phyloP scores from a whole-genome alignment of 495 filamentous ascomycete genomes.

The Penicillium roqueforti region DNA sequence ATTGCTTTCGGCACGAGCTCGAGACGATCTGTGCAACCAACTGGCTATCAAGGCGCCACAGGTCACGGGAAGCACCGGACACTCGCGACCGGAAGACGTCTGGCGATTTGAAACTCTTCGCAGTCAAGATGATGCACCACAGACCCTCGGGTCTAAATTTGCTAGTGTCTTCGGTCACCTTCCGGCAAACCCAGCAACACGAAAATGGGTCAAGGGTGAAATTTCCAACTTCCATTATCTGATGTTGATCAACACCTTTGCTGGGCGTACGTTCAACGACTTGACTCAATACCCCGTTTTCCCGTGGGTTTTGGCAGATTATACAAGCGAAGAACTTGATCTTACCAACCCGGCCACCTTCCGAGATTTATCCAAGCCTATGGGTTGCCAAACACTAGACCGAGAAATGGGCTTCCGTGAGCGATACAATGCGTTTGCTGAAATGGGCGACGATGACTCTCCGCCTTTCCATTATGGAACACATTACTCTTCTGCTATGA shows the following conservation, averaged over 20 bases:
- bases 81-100: constrained; percentile 59
- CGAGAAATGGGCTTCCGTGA: constrained; percentile 75
- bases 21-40: constrained; percentile 74
- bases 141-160: constrained; percentile 84
- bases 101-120: constrained; percentile 86
- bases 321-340: constrained; percentile 93
- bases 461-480: constrained; percentile 96
- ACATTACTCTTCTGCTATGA: constrained; percentile 99
- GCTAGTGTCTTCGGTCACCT: constrained; percentile 85
- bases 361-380: constrained; percentile 88
- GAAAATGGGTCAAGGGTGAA: constrained; percentile 87
- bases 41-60: constrained; percentile 76
- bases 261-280: constrained; percentile 95
- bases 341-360: constrained; percentile 78
- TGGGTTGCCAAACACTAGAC: constrained; percentile 83
- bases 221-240: constrained; percentile 98
- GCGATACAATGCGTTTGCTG: constrained; percentile 80
- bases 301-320: constrained; percentile 94
- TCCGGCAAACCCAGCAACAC: constrained; percentile 74
- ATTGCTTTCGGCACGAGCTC: constrained; percentile 61
- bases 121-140: constrained; percentile 74
- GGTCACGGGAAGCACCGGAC: constrained; percentile 51
- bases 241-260: constrained; percentile 97
- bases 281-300: constrained; percentile 98
- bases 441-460: constrained; percentile 75